Evolutionary conservation across 2,329 filamentous ascomycete species (phyloP), one percentile per base, ranked within the genome.

Genomic region (Blastomyces silverae): DNA sequence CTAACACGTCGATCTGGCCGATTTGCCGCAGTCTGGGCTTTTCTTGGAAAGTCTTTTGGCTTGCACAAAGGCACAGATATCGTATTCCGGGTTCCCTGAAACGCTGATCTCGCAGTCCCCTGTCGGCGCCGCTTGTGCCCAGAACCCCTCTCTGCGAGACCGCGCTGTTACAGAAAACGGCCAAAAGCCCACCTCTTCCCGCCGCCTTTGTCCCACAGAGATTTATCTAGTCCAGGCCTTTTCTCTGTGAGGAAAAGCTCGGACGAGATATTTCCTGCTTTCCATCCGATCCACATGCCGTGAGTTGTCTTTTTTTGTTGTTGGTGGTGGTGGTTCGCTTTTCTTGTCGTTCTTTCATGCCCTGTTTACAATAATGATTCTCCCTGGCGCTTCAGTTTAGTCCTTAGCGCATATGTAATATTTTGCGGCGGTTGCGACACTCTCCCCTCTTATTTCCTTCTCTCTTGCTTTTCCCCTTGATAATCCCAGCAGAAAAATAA

Each of bases 171-270:
- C 46, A 59, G 25, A n/a, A 39, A 44, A 25, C n/a, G 34, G 34
- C 22, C 34, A 25, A 50, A 25, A 50, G 34, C 31, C 15, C 34
- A 22, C 3, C 53, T 39, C 22, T 57, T 17, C 56, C 58, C 64
- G 53, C 66, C 64, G 64, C 67, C 66, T 67, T 39, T 39, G 65
- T 66, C 66, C 66, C 64, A 64, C 66, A 44, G 61, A 68, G 50
- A 66, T 62, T 48, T 62, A 52, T 61, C 59, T 62, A 48, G 39
- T 61, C 57, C 57, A 64, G 61, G 25, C 53, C 62, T 52, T 66
- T 25, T 63, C 37, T 50, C 59, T 57, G 34, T 44, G 39, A 39
- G 44, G 61, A 59, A 64, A 57, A 64, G 64, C 53, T 64, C 64
- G 62, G 65, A 56, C 63, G 61, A 46, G 67, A 65, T 63, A 57